Base-by-base conservation (phyloP, 2,329 filamentous ascomycete genomes). In the Sporothrix luriei region DNA sequence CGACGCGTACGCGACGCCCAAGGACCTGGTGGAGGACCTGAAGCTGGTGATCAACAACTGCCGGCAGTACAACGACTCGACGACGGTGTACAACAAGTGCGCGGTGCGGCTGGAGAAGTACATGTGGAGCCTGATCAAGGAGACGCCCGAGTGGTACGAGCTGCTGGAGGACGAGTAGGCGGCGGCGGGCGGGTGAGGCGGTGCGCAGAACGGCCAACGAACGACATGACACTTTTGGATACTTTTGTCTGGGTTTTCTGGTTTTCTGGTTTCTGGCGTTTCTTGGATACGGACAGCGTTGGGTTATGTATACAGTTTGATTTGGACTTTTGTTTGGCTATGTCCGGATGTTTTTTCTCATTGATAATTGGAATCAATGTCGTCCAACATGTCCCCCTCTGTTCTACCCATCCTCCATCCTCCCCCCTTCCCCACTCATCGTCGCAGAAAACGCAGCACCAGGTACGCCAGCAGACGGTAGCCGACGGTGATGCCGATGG, bases 31-130 rank as follows among this genome's bases (percentile, higher is more conserved):
- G 80, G 87, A 86, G 73, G 95, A 99, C 78, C 91, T 94, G 10
- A 90, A 89, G 77, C 87, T 98, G 75, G 89, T 99, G 73, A 97
- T 97, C 76, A 89, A 94, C 78, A 99, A 99, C 79, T 99, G 95
- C 79, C 89, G 94, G 73, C 90, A 91, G 77, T 99, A 98, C 83
- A 99, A 99, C 77, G 96, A 94, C 75, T 94, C 97, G 81, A 96
- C 84, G 48, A 99, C 94, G 0, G 90, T 93, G 0, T 99, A 99
- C 78, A 93, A 93, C 40, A 99, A 99, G 82, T 93, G 91, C 70
- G 95, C 95, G 40, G 97, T 93, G 78, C 95, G 95, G 77, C 83
- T 99, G 59, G 95, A 90, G 77, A 96, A 95, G 80, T 97, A 90
- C 78, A 96, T 98, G 94, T 97, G 92, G 92, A 86, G 89, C 78